phyloP scores from a whole-genome alignment of 495 filamentous ascomycete genomes.

The Penicillium bovifimosum region DNA sequence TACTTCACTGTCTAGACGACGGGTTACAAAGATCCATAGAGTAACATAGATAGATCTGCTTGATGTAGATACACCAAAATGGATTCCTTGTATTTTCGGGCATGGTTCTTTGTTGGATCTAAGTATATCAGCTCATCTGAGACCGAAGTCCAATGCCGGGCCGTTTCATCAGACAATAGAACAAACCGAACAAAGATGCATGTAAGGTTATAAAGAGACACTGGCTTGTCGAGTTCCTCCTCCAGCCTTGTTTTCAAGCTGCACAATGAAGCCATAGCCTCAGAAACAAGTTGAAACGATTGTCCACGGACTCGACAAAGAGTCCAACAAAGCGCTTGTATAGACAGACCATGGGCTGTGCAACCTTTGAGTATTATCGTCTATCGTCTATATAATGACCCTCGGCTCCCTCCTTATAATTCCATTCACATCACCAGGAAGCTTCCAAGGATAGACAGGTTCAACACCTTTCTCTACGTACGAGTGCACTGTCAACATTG shows the following conservation, averaged over 20 bases:
- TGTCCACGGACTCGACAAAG: not conserved
- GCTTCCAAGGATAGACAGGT: not conserved
- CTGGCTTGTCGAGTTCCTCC: not conserved
- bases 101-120: not conserved
- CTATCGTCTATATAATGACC: conserved; percentile 7
- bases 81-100: not conserved
- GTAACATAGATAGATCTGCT: conserved; percentile 1
- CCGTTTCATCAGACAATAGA: not conserved
- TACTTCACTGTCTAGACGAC: not conserved
- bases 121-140: not conserved
- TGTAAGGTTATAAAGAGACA: no score
- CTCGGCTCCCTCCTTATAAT: not conserved
- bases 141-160: not conserved
- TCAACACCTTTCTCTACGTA: not conserved
- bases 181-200: not conserved
- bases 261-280: not conserved
- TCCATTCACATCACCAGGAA: not conserved
- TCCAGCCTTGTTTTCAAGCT: not conserved
- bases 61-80: conserved; percentile 11
- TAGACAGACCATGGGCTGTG: not conserved
- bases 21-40: conserved; percentile 13
- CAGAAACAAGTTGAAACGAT: not conserved
- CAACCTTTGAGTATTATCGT: not conserved
- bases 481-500: not conserved
- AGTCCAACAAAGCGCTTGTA: conserved; percentile 1